phyloP scores from a whole-genome alignment of 2,329 filamentous ascomycete genomes.

The Exophiala bonariae region DNA sequence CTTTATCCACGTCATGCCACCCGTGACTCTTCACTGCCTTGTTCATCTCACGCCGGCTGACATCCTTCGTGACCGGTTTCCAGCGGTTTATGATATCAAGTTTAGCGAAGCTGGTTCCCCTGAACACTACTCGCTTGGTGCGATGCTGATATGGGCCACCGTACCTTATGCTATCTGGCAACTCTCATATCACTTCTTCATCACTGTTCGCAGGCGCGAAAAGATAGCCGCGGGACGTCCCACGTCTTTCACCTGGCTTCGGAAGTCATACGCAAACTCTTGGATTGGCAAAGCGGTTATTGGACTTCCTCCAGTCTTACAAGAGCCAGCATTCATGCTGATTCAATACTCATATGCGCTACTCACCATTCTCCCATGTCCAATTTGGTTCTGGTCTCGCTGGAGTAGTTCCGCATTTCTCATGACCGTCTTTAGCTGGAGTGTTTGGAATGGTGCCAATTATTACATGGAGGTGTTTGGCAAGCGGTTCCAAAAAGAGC shows the following conservation, averaged over 20 bases:
- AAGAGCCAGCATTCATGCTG: constrained; percentile 90
- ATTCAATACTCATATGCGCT: constrained; percentile 93
- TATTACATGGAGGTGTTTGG: constrained; percentile 99
- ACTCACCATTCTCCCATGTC: constrained; percentile 90
- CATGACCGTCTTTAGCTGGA: constrained; percentile 83
- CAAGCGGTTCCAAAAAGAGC: constrained; percentile 92
- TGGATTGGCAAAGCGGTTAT: constrained; percentile 87
- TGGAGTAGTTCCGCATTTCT: constrained; percentile 78
- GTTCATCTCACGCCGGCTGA: constrained; percentile 75
- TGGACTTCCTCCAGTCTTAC: constrained; percentile 69
- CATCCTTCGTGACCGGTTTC: constrained; percentile 69
- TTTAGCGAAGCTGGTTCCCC: constrained; percentile 66
- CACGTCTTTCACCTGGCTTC: constrained; percentile 96
- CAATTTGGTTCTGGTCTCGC: constrained; percentile 89
- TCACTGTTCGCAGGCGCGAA: constrained; percentile 89
- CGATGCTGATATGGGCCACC: constrained; percentile 94
- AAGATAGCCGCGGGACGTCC: constrained; percentile 95
- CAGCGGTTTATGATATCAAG: constrained; percentile 82
- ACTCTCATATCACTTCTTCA: constrained; percentile 87
- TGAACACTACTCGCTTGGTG: constrained; percentile 73
- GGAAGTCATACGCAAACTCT: constrained; percentile 83
- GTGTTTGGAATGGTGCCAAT: constrained; percentile 93
- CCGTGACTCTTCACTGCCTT: constrained; percentile 86
- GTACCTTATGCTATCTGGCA: constrained; percentile 94
- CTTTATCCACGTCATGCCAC: constrained; percentile 99